Evolutionary conservation across 139 green algal species (phyloP).

Genomic region (Picochlorum sp.): DNA sequence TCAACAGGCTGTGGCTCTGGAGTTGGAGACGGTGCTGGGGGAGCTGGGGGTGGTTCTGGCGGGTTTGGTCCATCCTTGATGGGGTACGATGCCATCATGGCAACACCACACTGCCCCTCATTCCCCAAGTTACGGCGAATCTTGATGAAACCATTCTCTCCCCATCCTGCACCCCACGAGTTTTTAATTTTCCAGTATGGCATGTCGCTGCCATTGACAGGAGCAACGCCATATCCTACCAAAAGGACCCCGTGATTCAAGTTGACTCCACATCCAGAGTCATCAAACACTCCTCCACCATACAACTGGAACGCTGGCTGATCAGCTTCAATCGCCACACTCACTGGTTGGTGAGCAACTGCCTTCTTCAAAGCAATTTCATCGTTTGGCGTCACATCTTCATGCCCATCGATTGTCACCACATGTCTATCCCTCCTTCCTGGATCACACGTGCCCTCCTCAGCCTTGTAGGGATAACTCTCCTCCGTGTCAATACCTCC

Average conservation of each 20-base stretch:
- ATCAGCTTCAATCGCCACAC: conserved; percentile 87
- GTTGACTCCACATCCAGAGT: conserved; percentile 58
- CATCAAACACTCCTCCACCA: conserved; percentile 68
- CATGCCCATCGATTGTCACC: conserved; percentile 80
- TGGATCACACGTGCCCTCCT: conserved; percentile 40
- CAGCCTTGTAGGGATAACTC: conserved; percentile 69
- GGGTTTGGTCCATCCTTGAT: conserved; percentile 74
- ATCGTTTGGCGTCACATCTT: conserved; percentile 81
- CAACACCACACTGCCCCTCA: conserved; percentile 64
- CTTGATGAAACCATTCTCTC: conserved; percentile 84
- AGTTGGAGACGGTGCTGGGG: conserved; percentile 24
- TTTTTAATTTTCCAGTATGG: conserved; percentile 97
- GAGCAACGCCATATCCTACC: conserved; percentile 75
- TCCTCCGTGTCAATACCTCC: conserved; percentile 80
- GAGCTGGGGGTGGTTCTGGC: conserved; percentile 24
- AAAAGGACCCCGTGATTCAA: conserved; percentile 95
- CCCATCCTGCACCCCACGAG: conserved; percentile 86
- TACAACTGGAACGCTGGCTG: conserved; percentile 85
- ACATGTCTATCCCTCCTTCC: conserved; percentile 49
- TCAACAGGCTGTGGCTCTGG: conserved; percentile 40
- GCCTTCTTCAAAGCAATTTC: conserved; percentile 57
- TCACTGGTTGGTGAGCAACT: conserved; percentile 80
- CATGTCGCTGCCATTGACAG: conserved; percentile 23
- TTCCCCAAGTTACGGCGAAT: conserved; percentile 18
- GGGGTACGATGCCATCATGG: conserved; percentile 76